Percentiles rank a stretch among this genome's conserved stretches.
Conservation (phyloP, 2,329 filamentous ascomycete genomes). For the Colletotrichum phormii region DNA sequence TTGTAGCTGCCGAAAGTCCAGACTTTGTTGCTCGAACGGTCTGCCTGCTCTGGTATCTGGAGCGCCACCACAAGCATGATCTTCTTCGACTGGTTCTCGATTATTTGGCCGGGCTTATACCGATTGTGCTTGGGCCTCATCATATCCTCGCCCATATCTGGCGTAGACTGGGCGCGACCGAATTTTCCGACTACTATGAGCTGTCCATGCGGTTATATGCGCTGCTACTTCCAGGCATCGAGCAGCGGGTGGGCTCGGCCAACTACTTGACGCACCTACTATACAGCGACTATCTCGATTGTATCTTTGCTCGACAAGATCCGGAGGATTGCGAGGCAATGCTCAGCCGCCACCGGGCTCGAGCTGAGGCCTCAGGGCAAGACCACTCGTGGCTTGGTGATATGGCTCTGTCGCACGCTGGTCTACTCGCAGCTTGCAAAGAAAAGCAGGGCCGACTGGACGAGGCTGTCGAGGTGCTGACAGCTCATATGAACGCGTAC, state of each 20-base stretch:
- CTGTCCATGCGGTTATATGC: slow-evolving; percentile 47
- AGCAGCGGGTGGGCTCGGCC: slow-evolving; percentile 45
- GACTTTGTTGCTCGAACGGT: slow-evolving; percentile 48
- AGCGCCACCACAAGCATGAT: slow-evolving; percentile 47
- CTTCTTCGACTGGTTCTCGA: slow-evolving; percentile 47
- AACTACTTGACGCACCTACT: slow-evolving; percentile 48
- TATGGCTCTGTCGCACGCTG: slow-evolving; percentile 46
- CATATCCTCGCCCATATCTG: slow-evolving; percentile 48
- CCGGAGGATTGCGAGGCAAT: slow-evolving; percentile 44
- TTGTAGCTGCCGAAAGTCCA: slow-evolving; percentile 47
- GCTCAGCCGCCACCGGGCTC: slow-evolving; percentile 43
- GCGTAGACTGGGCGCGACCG: slow-evolving; percentile 44
- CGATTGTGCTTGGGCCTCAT: slow-evolving; percentile 44
- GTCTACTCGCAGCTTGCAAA: slow-evolving; percentile 44
- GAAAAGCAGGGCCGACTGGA: slow-evolving; percentile 44
- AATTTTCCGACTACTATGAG: slow-evolving; percentile 48
- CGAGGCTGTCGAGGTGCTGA: slow-evolving; percentile 45
- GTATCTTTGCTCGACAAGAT: slow-evolving; percentile 43
- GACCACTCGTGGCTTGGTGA: slow-evolving; percentile 47
- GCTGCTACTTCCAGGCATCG: slow-evolving; percentile 45
- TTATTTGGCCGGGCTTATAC: slow-evolving; percentile 45
- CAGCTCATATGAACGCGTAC: slow-evolving; percentile 44
- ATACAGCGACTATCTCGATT: slow-evolving; percentile 50
- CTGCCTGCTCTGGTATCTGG: slow-evolving; percentile 50
- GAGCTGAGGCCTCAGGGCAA: slow-evolving; percentile 44